These are phyloP conservation scores for Cyclocybe cylindracea DNA, from an alignment of 768 basidiomycete species.

Conservation along the genomic window DNA sequence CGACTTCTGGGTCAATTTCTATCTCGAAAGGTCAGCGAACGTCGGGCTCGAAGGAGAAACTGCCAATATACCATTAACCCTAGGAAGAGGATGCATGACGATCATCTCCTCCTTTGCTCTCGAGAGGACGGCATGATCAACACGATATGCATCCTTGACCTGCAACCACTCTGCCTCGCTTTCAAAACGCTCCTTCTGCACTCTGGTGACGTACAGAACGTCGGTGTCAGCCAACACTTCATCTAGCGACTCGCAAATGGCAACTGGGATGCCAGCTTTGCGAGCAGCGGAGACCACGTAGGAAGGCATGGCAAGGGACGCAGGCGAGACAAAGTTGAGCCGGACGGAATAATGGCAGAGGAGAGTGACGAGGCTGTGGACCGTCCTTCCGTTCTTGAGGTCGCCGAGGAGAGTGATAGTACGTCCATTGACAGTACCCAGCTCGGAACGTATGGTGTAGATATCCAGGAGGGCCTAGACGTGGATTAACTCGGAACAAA, in stretches of 20 bases:
- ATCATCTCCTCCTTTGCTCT: conserved; percentile 97
- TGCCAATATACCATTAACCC: conserved; percentile 73
- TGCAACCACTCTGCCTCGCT: conserved; percentile 82
- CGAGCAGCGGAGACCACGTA: conserved; percentile 81
- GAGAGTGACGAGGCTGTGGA: conserved; percentile 92
- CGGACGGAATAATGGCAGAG: conserved; percentile 91
- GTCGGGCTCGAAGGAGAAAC: conserved; percentile 9
- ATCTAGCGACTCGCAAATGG: conserved; percentile 85
- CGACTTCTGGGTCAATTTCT: conserved; percentile 99
- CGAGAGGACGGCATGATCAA: conserved; percentile 92
- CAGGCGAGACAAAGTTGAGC: conserved; percentile 94
- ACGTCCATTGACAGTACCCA: conserved; percentile 96
- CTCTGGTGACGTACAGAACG: conserved; percentile 93
- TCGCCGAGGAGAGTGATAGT: conserved; percentile 93
- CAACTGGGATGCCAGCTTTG: conserved; percentile 78
- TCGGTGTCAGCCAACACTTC: conserved; percentile 92
- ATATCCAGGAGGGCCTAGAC: conserved; percentile 80
- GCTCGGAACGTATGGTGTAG: conserved; percentile 95
- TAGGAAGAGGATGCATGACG: conserved; percentile 98
- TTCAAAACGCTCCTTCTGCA: conserved; percentile 93
- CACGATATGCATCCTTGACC: conserved; percentile 89
- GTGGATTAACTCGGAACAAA: conserved; percentile 6
- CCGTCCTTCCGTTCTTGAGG: conserved; percentile 96
- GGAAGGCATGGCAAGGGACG: conserved; percentile 85
- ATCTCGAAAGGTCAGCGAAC: conserved; percentile 1